phyloP scores from a whole-genome alignment of 345 rosid genomes.

The Carallia brachiata region DNA sequence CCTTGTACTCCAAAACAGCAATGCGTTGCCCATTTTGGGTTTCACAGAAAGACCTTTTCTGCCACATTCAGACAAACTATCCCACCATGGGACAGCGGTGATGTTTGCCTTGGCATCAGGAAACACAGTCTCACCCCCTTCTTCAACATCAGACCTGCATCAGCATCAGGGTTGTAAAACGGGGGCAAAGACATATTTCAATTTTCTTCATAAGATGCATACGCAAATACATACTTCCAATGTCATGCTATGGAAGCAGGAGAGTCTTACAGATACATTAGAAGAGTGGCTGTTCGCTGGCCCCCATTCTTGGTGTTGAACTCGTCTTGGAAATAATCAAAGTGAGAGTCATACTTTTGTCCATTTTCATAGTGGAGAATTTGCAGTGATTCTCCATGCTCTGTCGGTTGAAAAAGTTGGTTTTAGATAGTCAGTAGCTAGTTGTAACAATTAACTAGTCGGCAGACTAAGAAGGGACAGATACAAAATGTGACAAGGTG shows the following conservation, averaged over 20 bases:
- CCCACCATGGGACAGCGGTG: conserved; percentile 71
- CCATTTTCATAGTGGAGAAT: conserved; percentile 85
- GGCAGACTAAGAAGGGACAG: too few relatives aligned
- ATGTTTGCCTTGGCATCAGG: conserved; percentile 64
- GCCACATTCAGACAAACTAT: conserved; percentile 82
- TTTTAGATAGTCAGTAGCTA: background rate
- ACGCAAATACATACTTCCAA: background rate
- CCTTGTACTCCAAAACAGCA: conserved; percentile 90
- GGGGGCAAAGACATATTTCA: background rate
- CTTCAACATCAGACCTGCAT: conserved; percentile 90
- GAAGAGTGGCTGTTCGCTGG: conserved; percentile 85
- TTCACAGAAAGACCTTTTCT: conserved; percentile 69
- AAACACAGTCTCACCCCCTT: conserved; percentile 96
- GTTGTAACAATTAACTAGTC: background rate
- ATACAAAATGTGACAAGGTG: too few relatives aligned
- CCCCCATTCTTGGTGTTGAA: conserved; percentile 87
- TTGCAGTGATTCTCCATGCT: conserved; percentile 92
- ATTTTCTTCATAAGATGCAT: background rate
- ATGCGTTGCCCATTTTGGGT: conserved; percentile 86
- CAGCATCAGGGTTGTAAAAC: background rate
- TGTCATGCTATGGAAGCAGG: background rate
- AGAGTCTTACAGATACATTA: conserved; percentile 79
- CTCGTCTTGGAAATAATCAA: conserved; percentile 87
- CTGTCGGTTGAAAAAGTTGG: conserved; percentile 38
- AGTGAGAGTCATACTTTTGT: conserved; percentile 85